phyloP scores from a whole-genome alignment of 148 eudicot species.

The Silene uniflora region DNA sequence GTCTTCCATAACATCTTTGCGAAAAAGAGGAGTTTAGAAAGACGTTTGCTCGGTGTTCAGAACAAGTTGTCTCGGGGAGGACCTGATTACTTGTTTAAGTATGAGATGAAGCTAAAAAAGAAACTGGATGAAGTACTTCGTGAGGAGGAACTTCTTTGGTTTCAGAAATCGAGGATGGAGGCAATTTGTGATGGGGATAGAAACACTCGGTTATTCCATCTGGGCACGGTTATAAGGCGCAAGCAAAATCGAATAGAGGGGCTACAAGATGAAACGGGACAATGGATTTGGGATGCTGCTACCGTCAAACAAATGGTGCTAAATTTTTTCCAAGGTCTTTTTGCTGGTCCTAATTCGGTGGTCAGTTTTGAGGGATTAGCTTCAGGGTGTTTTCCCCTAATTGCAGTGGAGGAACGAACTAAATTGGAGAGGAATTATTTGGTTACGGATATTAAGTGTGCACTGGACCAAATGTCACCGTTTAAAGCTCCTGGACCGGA shows the following conservation, averaged over 20 bases:
- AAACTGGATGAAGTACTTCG: neutral
- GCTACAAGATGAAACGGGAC: neutral
- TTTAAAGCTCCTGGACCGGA: conserved; percentile 2
- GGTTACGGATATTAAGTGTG: neutral
- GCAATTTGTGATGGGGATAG: neutral
- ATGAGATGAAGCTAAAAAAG: neutral
- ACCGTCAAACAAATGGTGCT: neutral
- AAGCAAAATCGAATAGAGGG: neutral
- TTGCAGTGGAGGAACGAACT: neutral
- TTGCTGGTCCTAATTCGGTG: neutral
- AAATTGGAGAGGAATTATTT: neutral
- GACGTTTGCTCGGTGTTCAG: neutral
- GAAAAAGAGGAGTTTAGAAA: neutral
- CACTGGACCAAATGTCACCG: neutral
- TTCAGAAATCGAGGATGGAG: neutral
- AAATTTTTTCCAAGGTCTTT: neutral
- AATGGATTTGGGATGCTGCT: neutral
- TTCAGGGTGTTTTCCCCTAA: neutral
- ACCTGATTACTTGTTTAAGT: neutral
- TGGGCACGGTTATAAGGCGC: neutral
- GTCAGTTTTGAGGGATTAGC: neutral
- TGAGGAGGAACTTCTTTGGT: neutral
- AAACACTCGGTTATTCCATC: neutral
- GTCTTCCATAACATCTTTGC: neutral
- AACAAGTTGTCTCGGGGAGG: neutral